phyloP scores from a whole-genome alignment of 192 early-diverging fungal genomes.

The Mortierella alpina region DNA sequence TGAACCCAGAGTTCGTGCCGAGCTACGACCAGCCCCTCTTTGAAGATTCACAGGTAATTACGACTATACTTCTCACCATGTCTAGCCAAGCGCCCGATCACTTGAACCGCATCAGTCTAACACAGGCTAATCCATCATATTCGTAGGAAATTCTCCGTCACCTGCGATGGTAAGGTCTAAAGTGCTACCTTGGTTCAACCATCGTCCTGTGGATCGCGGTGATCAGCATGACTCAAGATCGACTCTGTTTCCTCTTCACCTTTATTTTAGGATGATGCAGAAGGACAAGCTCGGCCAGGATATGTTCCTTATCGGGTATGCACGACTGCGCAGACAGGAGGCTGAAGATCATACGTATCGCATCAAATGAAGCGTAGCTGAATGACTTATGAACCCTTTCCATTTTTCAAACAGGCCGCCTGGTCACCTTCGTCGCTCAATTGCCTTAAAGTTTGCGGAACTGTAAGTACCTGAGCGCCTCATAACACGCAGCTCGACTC shows the following conservation, averaged over 20 bases:
- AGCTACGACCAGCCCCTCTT: slow-evolving; percentile 61
- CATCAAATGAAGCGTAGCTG: no score
- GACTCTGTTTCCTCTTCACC: not conserved
- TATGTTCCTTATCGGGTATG: slow-evolving; percentile 80
- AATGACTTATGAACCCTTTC: not conserved
- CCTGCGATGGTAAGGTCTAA: slow-evolving; percentile 47
- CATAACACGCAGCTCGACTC: not conserved
- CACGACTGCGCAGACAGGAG: no score
- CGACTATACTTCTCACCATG: not conserved
- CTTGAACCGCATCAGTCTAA: not conserved
- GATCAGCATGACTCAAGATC: not conserved
- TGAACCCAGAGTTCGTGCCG: slow-evolving; percentile 65
- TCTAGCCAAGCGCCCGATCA: not conserved
- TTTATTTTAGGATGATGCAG: slow-evolving; percentile 79
- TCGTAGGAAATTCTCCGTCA: slow-evolving; percentile 55
- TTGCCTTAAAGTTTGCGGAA: slow-evolving; percentile 79
- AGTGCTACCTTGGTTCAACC: not conserved
- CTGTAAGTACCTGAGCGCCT: slow-evolving; percentile 56
- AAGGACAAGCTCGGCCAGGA: slow-evolving; percentile 85
- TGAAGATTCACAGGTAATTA: slow-evolving; percentile 65
- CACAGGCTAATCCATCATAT: no score
- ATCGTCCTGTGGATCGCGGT: no score
- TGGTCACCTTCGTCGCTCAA: slow-evolving; percentile 70
- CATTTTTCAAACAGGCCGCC: slow-evolving; percentile 61
- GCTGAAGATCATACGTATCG: no score